Evolutionary conservation across 2,329 filamentous ascomycete genomes (phyloP), one percentile per base, ranked within the genome.

Genomic region (Lachnellula arida): DNA sequence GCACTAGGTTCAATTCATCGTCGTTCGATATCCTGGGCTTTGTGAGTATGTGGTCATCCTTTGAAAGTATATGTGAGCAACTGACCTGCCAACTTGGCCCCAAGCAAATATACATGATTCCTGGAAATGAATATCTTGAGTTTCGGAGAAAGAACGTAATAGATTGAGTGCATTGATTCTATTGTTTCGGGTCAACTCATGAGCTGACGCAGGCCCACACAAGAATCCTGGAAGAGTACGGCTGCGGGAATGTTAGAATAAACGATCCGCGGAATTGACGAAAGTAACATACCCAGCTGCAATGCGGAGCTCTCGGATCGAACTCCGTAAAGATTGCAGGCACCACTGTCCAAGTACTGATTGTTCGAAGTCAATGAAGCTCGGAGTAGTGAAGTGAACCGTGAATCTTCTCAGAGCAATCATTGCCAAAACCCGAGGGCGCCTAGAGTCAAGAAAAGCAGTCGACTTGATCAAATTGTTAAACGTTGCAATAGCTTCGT

Each of bases 91-190:
- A 49, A 96, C 78, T 67, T 91, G 87, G n/a, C 88, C 88, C 82
- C 93, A 91, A 14, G 89, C 88, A 72, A 94, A 77, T 55, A 97
- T 87, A 61, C 89, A 86, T 17, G 90, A 92, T 71, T 97, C 93
- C 50, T 91, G 86, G 46, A 92, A 74, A 57, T 84, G 79, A 5
- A 85, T 72, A 7, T 83, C 77, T 53, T 85, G 81, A 55, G 85
- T 86, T 47, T 89, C 86, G 0, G 88, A 89, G 11, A 95, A 77
- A 4, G 78, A 81, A 60, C 85, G 86, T 9, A 97, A 75, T 63
- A 89, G 82, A 32, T 87, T 81, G 6, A 97, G 76, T 1, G 83
- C 82, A 55, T 84, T 82, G 49, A 86, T 80, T 54, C 89, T 81
- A 64, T 97, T 94, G 53, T 77, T 80, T 37, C 76, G 72, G 5